Evolutionary conservation across 1,284 basidiomycete species (phyloP), one percentile per base, ranked within the genome.

Genomic region (Trametes versicolor): DNA sequence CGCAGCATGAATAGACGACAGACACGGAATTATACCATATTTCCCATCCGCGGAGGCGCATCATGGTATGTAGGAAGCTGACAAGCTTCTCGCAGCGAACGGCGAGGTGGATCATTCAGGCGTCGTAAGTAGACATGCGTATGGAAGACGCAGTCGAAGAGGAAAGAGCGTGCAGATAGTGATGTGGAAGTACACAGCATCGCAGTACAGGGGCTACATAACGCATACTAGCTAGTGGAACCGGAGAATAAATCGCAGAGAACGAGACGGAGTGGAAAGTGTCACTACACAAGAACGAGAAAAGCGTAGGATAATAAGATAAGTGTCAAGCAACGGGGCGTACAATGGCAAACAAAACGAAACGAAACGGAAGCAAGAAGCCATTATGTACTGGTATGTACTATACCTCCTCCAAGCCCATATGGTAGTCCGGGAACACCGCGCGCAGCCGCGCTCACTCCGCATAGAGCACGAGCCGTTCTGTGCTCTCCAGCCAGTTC

Each of bases 381-480:
- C 29, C 47, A 63, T 65, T 65, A 69, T 62, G 63, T 61, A 61
- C 62, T 52, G 50, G 49, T 66, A 66, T 62, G 58, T 64, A 60
- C 57, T 29, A 50, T 59, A 54, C 29, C 51, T 62, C 45, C 58
- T 58, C 43, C 54, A 19, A 37, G 37, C 39, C 32, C 32, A 36
- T 9, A 32, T 3, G 29, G 29, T 50, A 60, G 56, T 59, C 57
- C 41, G 58, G 39, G 23, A 52, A 55, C 37, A 50, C 19, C 25
- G 34, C 25, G 47, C 41, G 51, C 39, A 36, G 6, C n/a, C 7
- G 34, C 3, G 37, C 36, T 81, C 71, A 91, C 71, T 90, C 89
- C 59, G 96, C 95, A 75, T 93, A 98, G 68, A 98, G 81, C 52
- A 97, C 89, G 77, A 97, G 87, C 78, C 96, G 96, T 72, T 96